These are phyloP conservation scores for Trichoderma sp. DNA, from an alignment of 2,329 filamentous ascomycete genomes.

Conservation along the genomic window DNA sequence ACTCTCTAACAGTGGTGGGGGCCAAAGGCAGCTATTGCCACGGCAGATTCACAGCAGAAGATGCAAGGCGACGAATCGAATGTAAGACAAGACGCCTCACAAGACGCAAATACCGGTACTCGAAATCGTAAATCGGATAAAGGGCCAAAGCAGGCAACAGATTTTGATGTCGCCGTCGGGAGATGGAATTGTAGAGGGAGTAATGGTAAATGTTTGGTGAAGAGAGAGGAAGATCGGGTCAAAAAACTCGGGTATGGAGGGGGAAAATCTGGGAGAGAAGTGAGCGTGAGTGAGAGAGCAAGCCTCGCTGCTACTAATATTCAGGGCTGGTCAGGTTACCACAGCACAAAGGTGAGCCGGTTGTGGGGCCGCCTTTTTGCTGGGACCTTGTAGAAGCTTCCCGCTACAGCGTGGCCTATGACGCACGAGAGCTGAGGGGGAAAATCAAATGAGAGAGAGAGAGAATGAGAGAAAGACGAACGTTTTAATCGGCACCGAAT, in stretches of 20 bases:
- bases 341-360: slow-evolving; percentile 7
- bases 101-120: neutral
- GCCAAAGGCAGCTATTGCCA: neutral
- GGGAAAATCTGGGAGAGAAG: slow-evolving; percentile 12
- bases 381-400: slow-evolving; percentile 36
- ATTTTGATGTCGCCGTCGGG: neutral
- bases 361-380: slow-evolving; percentile 6
- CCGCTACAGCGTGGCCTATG: slow-evolving; percentile 5
- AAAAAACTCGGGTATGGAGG: slow-evolving; percentile 10
- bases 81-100: neutral
- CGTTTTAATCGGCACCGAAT: neutral
- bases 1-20: slow-evolving; percentile 1
- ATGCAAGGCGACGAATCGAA: neutral
- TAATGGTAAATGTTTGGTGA: neutral
- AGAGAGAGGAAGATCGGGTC: neutral
- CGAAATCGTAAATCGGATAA: neutral
- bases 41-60: neutral
- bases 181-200: neutral
- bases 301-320: slow-evolving; percentile 6
- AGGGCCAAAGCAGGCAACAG: neutral
- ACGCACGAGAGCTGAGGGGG: slow-evolving; percentile 8
- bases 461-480: neutral
- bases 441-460: neutral
- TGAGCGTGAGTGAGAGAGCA: neutral
- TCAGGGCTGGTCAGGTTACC: neutral